Percentiles rank a stretch among this genome's conserved stretches.
These are phyloP conservation scores for Sphagnum fallax DNA, from an alignment of 228 moss, liverwort and hornwort genomes.

Conservation along the genomic window DNA sequence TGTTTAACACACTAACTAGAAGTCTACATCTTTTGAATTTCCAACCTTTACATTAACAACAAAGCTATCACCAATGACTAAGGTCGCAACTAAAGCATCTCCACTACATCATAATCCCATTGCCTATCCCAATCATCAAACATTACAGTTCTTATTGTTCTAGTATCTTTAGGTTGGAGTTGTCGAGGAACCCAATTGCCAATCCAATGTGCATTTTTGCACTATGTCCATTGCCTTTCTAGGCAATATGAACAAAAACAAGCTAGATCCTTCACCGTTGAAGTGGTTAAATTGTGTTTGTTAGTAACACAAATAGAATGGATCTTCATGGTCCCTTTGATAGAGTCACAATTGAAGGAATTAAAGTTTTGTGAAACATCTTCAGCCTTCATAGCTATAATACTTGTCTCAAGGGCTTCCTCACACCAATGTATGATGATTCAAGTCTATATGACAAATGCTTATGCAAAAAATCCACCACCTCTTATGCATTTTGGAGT, in stretches of 20 bases:
- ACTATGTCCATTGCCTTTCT: background rate
- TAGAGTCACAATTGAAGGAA: too few species aligned
- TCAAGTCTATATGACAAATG: too few species aligned
- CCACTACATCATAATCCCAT: background rate
- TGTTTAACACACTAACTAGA: background rate
- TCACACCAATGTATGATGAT: too few species aligned
- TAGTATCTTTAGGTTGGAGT: background rate
- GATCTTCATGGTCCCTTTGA: too few species aligned
- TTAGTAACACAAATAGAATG: too few species aligned
- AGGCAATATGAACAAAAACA: background rate
- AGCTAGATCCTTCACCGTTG: too few species aligned
- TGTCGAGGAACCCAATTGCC: background rate
- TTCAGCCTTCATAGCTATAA: too few species aligned
- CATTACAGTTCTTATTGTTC: background rate
- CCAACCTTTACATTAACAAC: background rate
- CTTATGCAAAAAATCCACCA: too few species aligned
- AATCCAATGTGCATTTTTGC: background rate
- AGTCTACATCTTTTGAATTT: background rate
- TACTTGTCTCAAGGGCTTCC: too few species aligned
- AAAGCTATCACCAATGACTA: background rate
- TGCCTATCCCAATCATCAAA: background rate
- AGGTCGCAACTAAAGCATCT: background rate
- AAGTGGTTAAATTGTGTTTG: too few species aligned
- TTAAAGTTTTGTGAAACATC: too few species aligned
- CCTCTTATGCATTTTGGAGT: too few species aligned